Conservation (phyloP, 140 eudicot species). For the Senecio squalidus region DNA sequence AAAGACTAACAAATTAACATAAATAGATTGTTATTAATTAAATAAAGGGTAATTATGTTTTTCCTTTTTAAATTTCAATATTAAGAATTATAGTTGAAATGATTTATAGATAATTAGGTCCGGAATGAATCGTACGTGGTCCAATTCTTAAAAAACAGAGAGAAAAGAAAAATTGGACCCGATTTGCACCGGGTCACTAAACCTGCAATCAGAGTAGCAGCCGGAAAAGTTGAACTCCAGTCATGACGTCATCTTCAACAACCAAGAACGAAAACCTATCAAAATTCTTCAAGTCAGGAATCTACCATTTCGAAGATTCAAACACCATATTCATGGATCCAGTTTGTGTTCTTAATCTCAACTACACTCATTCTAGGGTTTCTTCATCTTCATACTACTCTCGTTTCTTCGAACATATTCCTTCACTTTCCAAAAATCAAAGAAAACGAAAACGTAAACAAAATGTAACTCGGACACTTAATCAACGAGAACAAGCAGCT, state of each 20-base stretch:
- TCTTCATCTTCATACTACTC: slow-evolving; percentile 74
- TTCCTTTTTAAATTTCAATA: too few relatives aligned
- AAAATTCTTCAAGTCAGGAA: slow-evolving; percentile 44
- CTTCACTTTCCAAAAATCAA: too few relatives aligned
- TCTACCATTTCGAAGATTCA: slow-evolving; percentile 51
- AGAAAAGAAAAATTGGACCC: too few relatives aligned
- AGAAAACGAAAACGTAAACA: slow-evolving; percentile 61
- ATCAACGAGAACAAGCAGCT: slow-evolving; percentile 60
- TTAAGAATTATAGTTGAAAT: too few relatives aligned
- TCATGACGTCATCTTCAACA: slow-evolving; percentile 38
- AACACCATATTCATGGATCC: slow-evolving; percentile 64
- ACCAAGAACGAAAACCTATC: slow-evolving; percentile 25
- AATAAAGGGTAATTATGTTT: too few relatives aligned
- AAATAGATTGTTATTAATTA: too few relatives aligned
- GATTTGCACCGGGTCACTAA: too few relatives aligned
- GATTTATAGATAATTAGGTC: too few relatives aligned
- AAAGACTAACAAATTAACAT: too few relatives aligned
- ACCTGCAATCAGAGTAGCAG: too few relatives aligned
- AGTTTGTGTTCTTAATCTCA: slow-evolving; percentile 66
- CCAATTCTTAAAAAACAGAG: too few relatives aligned
- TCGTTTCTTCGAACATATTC: slow-evolving; percentile 48
- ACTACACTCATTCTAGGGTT: slow-evolving; percentile 66
- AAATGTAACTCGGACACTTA: slow-evolving; percentile 33
- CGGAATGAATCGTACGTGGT: too few relatives aligned
- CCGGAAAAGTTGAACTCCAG: slow-evolving; percentile 20